Percentiles rank a stretch among this genome's conserved stretches.
These are phyloP conservation scores for Myxozyma sirexii DNA, from an alignment of 805 yeast species.

Conservation along the genomic window DNA sequence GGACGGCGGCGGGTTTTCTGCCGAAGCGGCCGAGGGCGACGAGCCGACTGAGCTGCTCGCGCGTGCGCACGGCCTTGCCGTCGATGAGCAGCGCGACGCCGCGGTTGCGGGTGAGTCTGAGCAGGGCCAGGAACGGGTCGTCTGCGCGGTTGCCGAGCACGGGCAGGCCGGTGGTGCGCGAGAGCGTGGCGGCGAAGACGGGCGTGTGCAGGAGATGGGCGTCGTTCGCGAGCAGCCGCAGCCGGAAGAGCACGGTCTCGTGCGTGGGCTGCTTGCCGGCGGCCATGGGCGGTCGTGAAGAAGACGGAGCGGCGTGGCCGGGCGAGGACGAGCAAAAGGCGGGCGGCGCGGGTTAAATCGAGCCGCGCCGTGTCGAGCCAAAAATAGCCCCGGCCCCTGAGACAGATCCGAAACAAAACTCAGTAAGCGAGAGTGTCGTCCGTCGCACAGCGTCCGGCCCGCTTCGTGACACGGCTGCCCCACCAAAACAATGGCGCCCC, in stretches of 20 bases:
- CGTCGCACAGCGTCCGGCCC: no score
- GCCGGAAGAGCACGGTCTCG: conserved; percentile 24
- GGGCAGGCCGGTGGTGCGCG: conserved; percentile 30
- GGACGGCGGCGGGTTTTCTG: conserved; percentile 13
- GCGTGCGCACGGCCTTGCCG: conserved; percentile 27
- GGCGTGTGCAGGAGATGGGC: conserved; percentile 18
- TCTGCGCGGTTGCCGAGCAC: conserved; percentile 15
- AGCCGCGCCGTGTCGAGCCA: not conserved
- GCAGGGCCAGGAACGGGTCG: conserved; percentile 21
- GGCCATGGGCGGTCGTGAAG: no score
- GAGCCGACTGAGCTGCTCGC: conserved; percentile 29
- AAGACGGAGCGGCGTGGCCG: no score
- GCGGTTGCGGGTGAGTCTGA: conserved; percentile 12
- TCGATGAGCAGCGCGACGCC: conserved; percentile 24
- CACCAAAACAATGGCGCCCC: not conserved
- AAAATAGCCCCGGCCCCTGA: not conserved
- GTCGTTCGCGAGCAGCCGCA: conserved; percentile 14
- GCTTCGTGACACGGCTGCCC: no score
- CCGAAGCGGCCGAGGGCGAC: conserved; percentile 31
- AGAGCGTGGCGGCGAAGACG: conserved; percentile 21
- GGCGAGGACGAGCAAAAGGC: not conserved
- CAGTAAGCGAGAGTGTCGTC: not conserved
- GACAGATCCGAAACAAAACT: not conserved
- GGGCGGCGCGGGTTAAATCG: not conserved
- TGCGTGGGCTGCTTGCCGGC: conserved; percentile 13